These are phyloP conservation scores for Teunomyces pallodes DNA, from an alignment of 805 yeast genomes.

Conservation along the genomic window DNA sequence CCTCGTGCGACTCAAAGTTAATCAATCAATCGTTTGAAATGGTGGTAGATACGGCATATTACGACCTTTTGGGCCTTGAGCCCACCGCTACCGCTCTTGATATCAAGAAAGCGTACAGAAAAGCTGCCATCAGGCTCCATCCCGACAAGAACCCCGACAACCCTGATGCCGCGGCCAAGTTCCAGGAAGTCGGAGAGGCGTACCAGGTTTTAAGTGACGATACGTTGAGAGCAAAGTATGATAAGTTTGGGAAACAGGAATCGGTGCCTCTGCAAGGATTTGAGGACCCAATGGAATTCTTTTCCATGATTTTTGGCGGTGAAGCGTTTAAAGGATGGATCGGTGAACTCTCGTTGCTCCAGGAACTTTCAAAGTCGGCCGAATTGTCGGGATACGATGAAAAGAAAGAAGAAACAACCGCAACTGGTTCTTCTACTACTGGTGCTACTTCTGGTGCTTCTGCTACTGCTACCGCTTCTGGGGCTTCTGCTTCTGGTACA, in stretches of 20 bases:
- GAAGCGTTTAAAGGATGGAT: constrained; percentile 72
- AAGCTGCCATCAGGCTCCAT: constrained; percentile 43
- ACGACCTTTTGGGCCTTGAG: constrained; percentile 34
- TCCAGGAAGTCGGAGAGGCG: constrained; percentile 60
- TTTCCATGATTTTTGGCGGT: constrained; percentile 79
- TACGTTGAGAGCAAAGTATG: constrained; percentile 62
- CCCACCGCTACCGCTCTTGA: constrained; percentile 41
- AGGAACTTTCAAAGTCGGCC: constrained; percentile 41
- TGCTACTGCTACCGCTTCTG: constrained; percentile 4
- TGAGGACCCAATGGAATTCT: constrained; percentile 64
- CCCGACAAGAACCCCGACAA: constrained; percentile 49
- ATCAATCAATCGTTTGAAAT: constrained; percentile 12
- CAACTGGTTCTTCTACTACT: not conserved
- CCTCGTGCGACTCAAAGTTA: not conserved
- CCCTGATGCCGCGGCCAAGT: constrained; percentile 42
- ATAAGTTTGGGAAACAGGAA: constrained; percentile 71
- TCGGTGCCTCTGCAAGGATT: constrained; percentile 70
- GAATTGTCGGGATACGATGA: constrained; percentile 39
- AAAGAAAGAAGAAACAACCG: constrained; percentile 21
- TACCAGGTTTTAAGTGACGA: constrained; percentile 75
- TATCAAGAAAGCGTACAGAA: constrained; percentile 44
- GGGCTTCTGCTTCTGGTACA: not conserved
- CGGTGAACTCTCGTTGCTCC: constrained; percentile 44
- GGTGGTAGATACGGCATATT: constrained; percentile 47
- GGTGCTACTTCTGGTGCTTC: not conserved